These are phyloP conservation scores for Eucalyptus marginata DNA, from an alignment of 345 rosid species.

Conservation along the genomic window DNA sequence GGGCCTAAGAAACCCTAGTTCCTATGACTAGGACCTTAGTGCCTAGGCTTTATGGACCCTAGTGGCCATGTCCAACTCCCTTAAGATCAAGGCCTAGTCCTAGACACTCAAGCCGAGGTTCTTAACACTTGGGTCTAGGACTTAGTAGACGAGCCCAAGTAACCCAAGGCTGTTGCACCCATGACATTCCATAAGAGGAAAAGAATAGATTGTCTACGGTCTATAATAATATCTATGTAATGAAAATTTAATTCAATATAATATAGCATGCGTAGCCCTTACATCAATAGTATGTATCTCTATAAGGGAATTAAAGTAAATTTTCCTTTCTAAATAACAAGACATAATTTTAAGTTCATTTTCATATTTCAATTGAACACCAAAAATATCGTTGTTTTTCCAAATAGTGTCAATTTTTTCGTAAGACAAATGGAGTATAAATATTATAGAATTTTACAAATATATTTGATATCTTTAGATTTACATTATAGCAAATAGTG, in stretches of 20 bases:
- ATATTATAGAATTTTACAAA: background rate
- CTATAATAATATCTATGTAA: background rate
- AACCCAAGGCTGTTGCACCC: background rate
- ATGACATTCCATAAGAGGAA: background rate
- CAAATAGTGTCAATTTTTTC: background rate
- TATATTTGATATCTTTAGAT: too few relatives aligned
- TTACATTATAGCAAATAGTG: background rate
- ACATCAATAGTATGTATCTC: background rate
- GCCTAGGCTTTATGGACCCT: background rate
- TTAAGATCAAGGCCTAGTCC: background rate
- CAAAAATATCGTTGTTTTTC: background rate
- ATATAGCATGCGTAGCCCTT: background rate
- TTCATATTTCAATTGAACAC: background rate
- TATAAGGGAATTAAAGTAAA: background rate
- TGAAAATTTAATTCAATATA: background rate
- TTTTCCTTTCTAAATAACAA: background rate
- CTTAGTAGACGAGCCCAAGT: accelerated
- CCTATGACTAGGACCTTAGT: background rate
- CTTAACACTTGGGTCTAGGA: background rate
- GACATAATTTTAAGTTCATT: background rate
- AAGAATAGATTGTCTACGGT: accelerated
- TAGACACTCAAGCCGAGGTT: accelerated
- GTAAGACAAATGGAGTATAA: background rate
- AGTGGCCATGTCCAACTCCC: background rate
- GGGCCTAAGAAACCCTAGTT: background rate